Evolutionary conservation across 225 moss, liverwort and hornwort genomes (phyloP).

Genomic region (Sphagnum tenellum): DNA sequence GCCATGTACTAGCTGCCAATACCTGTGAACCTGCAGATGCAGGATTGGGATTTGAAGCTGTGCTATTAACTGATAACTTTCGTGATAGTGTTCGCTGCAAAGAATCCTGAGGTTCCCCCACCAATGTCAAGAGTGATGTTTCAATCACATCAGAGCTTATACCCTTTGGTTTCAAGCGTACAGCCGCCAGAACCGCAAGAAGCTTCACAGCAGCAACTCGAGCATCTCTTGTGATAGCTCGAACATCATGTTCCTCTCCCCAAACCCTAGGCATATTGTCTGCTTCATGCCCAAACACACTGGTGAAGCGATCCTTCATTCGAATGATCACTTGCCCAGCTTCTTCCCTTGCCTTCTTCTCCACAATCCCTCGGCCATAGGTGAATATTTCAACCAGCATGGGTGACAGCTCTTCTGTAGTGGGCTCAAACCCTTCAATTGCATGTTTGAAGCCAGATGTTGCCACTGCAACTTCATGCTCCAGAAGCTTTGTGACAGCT

Average conservation of each 20-base stretch:
- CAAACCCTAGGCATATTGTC: conserved; percentile 84
- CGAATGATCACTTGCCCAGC: conserved; percentile 62
- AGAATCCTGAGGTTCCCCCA: conserved; percentile 41
- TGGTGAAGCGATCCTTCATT: conserved; percentile 90
- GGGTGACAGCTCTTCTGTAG: conserved; percentile 28
- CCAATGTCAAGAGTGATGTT: conserved; percentile 41
- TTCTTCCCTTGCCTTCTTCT: conserved; percentile 80
- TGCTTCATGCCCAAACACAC: conserved; percentile 76
- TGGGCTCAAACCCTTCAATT: conserved; percentile 64
- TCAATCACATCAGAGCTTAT: conserved; percentile 42
- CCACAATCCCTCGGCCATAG: conserved; percentile 50
- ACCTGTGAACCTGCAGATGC: conserved; percentile 44
- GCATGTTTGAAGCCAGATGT: conserved; percentile 33
- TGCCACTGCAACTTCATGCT: conserved; percentile 40
- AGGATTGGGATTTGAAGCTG: conserved; percentile 15
- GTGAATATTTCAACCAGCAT: conserved; percentile 24
- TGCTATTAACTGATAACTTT: conserved; percentile 20
- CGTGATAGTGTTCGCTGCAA: conserved; percentile 38
- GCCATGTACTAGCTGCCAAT: conserved; percentile 76
- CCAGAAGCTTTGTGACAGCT: conserved; percentile 47
- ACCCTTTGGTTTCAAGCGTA: conserved; percentile 45
- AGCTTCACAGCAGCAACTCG: conserved; percentile 57
- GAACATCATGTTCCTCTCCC: conserved; percentile 88
- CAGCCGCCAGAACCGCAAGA: conserved; percentile 67
- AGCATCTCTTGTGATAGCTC: conserved; percentile 77